A percentile compares a stretch with the other conserved stretches of the same genome.
phyloP scores from a whole-genome alignment of 306 rosid genomes.

The Boehmeria nivea region DNA sequence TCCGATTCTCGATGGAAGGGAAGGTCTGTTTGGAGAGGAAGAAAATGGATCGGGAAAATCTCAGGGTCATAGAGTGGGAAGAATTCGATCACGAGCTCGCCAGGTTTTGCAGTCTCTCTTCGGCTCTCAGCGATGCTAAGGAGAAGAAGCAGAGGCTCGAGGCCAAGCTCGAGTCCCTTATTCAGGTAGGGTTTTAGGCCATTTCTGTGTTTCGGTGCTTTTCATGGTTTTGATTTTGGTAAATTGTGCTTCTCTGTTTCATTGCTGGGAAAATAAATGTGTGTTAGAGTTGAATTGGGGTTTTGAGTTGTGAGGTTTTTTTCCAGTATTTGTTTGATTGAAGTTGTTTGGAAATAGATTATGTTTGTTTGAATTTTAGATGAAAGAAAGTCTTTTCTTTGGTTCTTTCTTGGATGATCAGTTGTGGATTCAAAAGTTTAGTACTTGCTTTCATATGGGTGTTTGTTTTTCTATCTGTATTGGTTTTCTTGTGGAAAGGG shows the following conservation, averaged over 20 bases:
- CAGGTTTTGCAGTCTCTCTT: conserved; percentile 71
- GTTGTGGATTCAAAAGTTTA: neutral
- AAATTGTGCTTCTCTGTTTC: no score
- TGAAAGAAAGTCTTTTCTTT: no score
- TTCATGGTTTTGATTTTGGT: neutral
- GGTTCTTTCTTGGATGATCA: neutral
- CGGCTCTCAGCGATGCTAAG: conserved; percentile 57
- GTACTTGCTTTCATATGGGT: neutral
- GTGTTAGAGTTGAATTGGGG: neutral
- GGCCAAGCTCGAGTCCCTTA: conserved; percentile 48
- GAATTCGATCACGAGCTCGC: conserved; percentile 84
- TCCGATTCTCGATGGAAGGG: conserved; percentile 48
- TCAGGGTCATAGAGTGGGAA: conserved; percentile 69
- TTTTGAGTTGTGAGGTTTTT: neutral
- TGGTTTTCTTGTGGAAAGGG: no score
- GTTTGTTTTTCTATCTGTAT: neutral
- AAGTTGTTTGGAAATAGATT: neutral
- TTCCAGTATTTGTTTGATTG: neutral
- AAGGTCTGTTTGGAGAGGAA: conserved; percentile 24
- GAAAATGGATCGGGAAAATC: conserved; percentile 41
- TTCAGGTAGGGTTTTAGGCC: conserved; percentile 60
- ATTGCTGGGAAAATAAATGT: neutral
- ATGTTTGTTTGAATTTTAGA: no score
- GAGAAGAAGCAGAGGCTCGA: conserved; percentile 55
- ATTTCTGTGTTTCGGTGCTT: neutral